Evolutionary conservation across 2,329 filamentous ascomycete species (phyloP), one percentile per base, ranked within the genome.

Genomic region (Metarhizium anisopliae): DNA sequence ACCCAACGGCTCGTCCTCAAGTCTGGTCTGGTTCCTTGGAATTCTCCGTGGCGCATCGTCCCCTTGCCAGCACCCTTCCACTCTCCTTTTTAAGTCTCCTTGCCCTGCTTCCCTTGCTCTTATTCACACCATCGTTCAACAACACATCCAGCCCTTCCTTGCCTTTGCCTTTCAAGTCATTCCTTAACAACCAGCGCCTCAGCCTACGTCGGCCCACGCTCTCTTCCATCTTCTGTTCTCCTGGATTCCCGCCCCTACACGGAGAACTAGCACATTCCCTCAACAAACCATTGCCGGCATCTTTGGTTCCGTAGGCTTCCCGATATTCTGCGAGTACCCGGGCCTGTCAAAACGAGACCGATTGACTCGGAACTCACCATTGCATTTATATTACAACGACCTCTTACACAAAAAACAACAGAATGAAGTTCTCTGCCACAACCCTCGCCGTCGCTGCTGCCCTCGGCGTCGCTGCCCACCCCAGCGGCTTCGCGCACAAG

Each of bases 371-470:
- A 35, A 40, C 55, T 54, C 42, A 25, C 13, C 6, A 16, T n/a
- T 35, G 56, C 58, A 16, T 25, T 30, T 13, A 14, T 14, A 1
- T 5, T 6, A 20, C 36, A 13, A 20, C 36, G 45, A 40, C 40
- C 6, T 32, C 25, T 20, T 35, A 30, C n/a, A 13, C 51, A 56
- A 56, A 38, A 38, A 25, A 25, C 25, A 25, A 35, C 20, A 61
- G 60, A 53, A 76, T 76, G 74, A 75, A 75, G 69, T 64, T 75
- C 65, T 68, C 72, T 32, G 58, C 68, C 25, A 63, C 72, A 55
- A 59, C 69, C 47, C 50, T 74, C 55, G 38, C 72, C 57, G 63
- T 75, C 56, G 68, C 71, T 59, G 69, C 72, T 60, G 72, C 71
- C 66, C 62, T 74, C 51, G 71, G 72, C 62, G 74, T 65, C 56